phyloP scores from a whole-genome alignment of 371 early-diverging fungal species.

The Mortierella sp. region DNA sequence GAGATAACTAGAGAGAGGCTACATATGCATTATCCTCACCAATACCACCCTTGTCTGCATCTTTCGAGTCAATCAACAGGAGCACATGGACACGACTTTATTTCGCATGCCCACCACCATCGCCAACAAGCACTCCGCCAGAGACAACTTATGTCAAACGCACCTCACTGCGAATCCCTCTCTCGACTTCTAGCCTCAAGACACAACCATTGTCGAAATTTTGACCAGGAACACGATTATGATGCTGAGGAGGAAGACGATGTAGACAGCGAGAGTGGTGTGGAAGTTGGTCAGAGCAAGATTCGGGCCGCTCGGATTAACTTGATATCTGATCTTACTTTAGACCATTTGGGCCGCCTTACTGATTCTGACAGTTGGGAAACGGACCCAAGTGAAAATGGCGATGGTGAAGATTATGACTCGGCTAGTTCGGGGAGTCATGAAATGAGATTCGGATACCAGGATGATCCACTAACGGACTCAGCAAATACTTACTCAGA shows the following conservation, averaged over 20 bases:
- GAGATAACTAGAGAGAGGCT: background rate
- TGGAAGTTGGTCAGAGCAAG: background rate
- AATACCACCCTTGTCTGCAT: slow-evolving; percentile 6
- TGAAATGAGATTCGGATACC: slow-evolving; percentile 3
- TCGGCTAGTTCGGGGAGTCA: slow-evolving; percentile 16
- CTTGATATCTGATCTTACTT: background rate
- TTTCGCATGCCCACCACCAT: background rate
- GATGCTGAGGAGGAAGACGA: slow-evolving; percentile 23
- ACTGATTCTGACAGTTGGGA: background rate
- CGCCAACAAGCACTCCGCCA: slow-evolving; percentile 4
- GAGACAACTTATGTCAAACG: background rate
- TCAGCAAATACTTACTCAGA: slow-evolving; percentile 2
- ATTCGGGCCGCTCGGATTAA: background rate
- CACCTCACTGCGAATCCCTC: background rate
- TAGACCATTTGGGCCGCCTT: background rate
- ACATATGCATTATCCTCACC: slow-evolving; percentile 3
- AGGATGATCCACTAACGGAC: background rate
- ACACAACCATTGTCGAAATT: background rate
- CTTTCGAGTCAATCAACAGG: background rate
- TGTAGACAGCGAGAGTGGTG: slow-evolving; percentile 13
- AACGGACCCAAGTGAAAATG: slow-evolving; percentile 1
- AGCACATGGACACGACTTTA: background rate
- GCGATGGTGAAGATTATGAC: background rate
- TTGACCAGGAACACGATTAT: slow-evolving; percentile 15
- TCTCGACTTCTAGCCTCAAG: background rate